Evolutionary conservation across 2,329 filamentous ascomycete species (phyloP).

Genomic region (Cladophialophora immunda): DNA sequence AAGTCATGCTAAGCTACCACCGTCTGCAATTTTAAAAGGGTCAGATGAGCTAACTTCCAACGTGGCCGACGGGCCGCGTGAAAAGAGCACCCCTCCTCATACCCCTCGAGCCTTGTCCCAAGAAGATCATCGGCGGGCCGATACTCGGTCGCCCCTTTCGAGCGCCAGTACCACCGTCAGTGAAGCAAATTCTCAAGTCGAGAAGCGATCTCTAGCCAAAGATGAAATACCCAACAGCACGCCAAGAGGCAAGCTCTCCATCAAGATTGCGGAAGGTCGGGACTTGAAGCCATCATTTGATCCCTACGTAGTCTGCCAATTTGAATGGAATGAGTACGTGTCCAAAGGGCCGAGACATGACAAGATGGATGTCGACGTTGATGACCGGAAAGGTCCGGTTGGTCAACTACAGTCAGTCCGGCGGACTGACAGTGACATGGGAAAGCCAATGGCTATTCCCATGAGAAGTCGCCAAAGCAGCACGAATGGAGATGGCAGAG

Average conservation of each 20-base stretch:
- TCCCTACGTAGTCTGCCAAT: conserved; percentile 95
- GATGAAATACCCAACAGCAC: conserved; percentile 67
- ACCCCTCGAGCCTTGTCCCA: conserved; percentile 86
- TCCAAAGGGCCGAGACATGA: conserved; percentile 80
- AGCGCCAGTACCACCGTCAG: conserved; percentile 38
- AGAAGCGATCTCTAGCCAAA: conserved; percentile 27
- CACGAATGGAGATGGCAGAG: conserved; percentile 79
- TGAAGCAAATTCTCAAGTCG: conserved; percentile 38
- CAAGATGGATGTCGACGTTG: conserved; percentile 67
- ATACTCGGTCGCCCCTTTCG: conserved; percentile 38
- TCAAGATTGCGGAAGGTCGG: conserved; percentile 86
- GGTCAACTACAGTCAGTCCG: conserved; percentile 63
- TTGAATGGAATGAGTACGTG: conserved; percentile 95
- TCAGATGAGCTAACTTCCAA: conserved; percentile 81
- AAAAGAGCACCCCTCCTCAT: conserved; percentile 92
- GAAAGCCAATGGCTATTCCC: conserved; percentile 89
- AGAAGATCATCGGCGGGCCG: conserved; percentile 55
- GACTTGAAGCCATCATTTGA: conserved; percentile 83
- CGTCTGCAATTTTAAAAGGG: conserved; percentile 55
- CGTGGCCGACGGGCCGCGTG: conserved; percentile 63
- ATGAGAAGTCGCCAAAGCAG: conserved; percentile 98
- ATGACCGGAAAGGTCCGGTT: conserved; percentile 65
- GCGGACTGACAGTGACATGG: conserved; percentile 80
- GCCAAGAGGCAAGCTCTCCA: conserved; percentile 85
- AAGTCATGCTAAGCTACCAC: conserved; percentile 50